phyloP scores from a whole-genome alignment of 768 basidiomycete genomes.

The Rubroboletus pulcherrimus region DNA sequence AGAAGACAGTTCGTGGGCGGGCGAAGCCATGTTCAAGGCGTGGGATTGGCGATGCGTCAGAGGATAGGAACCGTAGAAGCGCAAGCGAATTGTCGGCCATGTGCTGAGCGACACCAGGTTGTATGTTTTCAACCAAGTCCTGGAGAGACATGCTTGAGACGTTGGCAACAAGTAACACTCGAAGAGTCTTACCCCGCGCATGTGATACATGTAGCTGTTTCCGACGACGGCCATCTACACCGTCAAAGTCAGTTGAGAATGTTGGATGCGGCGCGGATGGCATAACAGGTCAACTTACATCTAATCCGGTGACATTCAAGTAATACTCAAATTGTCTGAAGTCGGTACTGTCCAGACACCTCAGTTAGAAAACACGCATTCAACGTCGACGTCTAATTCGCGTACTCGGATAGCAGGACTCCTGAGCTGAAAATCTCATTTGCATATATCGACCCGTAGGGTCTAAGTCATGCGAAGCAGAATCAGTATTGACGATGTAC shows the following conservation, averaged over 20 bases:
- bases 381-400: not conserved
- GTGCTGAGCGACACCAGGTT: conserved; percentile 81
- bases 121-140: conserved; percentile 81
- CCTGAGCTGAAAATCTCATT: conserved; percentile 93
- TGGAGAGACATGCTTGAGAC: conserved; percentile 12
- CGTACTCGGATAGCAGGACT: conserved; percentile 83
- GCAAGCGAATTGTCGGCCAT: conserved; percentile 89
- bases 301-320: conserved; percentile 85
- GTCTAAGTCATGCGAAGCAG: conserved; percentile 39
- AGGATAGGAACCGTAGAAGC: conserved; percentile 70
- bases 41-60: conserved; percentile 65
- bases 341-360: conserved; percentile 63
- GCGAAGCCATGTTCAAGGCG: conserved; percentile 48
- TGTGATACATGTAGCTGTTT: conserved; percentile 93
- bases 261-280: not conserved
- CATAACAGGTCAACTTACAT: conserved; percentile 49
- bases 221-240: conserved; percentile 86
- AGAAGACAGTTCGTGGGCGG: conserved; percentile 71
- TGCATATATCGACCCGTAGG: conserved; percentile 85
- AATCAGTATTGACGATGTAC: not conserved
- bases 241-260: not conserved
- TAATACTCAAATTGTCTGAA: conserved; percentile 93
- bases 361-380: conserved; percentile 10
- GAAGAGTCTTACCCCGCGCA: conserved; percentile 60
- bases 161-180: not conserved